A percentile compares a stretch with the other conserved stretches of the same genome.
Conservation (phyloP, 805 yeast species). For the Ogataea trehalophila region DNA sequence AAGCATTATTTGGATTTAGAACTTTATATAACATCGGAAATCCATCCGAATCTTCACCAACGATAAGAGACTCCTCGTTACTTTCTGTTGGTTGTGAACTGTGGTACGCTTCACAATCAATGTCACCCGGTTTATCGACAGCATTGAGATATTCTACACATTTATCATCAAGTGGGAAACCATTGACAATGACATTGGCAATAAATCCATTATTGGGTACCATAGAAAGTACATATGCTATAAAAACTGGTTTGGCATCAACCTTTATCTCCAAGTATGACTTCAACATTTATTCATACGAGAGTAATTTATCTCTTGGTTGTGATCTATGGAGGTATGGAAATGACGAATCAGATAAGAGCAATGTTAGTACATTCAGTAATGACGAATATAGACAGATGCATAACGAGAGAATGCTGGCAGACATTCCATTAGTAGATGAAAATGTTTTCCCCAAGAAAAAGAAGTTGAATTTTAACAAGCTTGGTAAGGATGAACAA, state of each 20-base stretch:
- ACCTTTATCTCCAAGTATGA: constrained; percentile 83
- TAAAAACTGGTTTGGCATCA: constrained; percentile 68
- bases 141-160: constrained; percentile 82
- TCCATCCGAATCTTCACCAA: constrained; percentile 1
- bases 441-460: background rate
- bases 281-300: constrained; percentile 86
- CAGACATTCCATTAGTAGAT: constrained; percentile 3
- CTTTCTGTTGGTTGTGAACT: constrained; percentile 76
- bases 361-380: background rate
- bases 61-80: constrained; percentile 34
- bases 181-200: constrained; percentile 81
- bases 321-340: constrained; percentile 69
- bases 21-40: constrained; percentile 62
- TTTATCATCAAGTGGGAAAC: constrained; percentile 76
- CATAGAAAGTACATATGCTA: constrained; percentile 80
- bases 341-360: background rate
- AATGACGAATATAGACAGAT: background rate
- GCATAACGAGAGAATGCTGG: background rate
- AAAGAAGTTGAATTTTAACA: constrained; percentile 12
- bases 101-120: constrained; percentile 79
- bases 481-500: constrained; percentile 19
- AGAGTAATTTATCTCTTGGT: constrained; percentile 81
- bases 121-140: constrained; percentile 87
- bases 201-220: constrained; percentile 90
- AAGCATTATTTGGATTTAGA: constrained; percentile 76